phyloP scores from a whole-genome alignment of 2,329 filamentous ascomycete species.

The Gliomastix tumulicola region DNA sequence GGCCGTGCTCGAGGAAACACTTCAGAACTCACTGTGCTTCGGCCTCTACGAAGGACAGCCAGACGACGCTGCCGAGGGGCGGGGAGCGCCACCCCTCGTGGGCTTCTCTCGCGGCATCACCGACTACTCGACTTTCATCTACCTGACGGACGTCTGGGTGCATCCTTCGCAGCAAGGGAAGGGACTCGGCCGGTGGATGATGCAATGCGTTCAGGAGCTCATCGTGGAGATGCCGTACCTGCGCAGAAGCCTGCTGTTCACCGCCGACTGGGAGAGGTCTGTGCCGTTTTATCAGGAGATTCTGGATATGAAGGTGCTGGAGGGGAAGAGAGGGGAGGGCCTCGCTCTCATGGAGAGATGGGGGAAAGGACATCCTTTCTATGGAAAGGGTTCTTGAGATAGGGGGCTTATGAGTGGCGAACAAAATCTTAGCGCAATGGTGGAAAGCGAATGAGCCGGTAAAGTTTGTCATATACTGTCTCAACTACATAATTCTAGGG shows the following conservation, averaged over 20 bases:
- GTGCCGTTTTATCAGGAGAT: conserved; percentile 24
- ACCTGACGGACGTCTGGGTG: conserved; percentile 57
- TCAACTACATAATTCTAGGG: too few relatives aligned
- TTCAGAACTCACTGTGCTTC: conserved; percentile 49
- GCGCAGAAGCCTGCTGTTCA: conserved; percentile 44
- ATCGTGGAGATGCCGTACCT: conserved; percentile 45
- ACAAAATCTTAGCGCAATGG: too few relatives aligned
- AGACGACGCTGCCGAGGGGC: too few relatives aligned
- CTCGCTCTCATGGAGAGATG: conserved; percentile 12
- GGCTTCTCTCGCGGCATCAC: conserved; percentile 46
- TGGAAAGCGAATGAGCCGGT: too few relatives aligned
- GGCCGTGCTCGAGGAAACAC: conserved; percentile 31
- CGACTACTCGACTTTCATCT: conserved; percentile 57
- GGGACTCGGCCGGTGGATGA: conserved; percentile 55
- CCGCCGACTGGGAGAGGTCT: conserved; percentile 21
- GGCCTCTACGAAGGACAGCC: conserved; percentile 43
- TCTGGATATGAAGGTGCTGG: conserved; percentile 19
- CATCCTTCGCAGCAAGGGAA: conserved; percentile 43
- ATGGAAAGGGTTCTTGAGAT: too few relatives aligned
- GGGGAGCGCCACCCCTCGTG: too few relatives aligned
- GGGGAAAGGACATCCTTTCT: conserved; percentile 9
- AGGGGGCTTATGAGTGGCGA: too few relatives aligned
- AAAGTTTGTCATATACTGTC: too few relatives aligned
- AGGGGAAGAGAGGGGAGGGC: conserved; percentile 3
- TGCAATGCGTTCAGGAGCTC: conserved; percentile 47